A percentile compares a stretch with the other conserved stretches of the same genome.
Evolutionary conservation across 225 moss, liverwort and hornwort species (phyloP).

Genomic region (Bryum argenteum): DNA sequence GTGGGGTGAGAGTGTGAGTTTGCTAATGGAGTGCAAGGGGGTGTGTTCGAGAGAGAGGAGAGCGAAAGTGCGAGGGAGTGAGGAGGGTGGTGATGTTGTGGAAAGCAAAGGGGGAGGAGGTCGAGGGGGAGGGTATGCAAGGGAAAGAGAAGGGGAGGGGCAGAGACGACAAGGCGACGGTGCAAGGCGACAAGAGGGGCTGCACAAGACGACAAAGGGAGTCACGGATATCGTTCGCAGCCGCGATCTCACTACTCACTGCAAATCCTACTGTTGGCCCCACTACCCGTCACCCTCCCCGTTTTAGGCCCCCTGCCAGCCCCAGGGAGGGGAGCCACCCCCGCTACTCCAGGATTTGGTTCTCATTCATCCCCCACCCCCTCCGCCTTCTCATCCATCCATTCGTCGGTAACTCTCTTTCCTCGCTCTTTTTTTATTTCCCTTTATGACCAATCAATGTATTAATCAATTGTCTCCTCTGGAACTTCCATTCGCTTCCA

Average conservation of each 20-base stretch:
- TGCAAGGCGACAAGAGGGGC: constrained; percentile 13
- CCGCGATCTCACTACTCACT: constrained; percentile 32
- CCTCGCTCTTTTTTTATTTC: too few relatives aligned
- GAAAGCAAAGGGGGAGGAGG: background rate
- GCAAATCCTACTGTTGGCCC: constrained; percentile 30
- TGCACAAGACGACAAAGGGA: constrained; percentile 35
- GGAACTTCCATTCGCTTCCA: too few relatives aligned
- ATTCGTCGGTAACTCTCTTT: background rate
- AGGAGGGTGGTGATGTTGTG: background rate
- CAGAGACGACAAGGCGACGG: constrained; percentile 27
- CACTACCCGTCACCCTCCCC: constrained; percentile 21
- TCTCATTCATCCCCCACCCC: constrained; percentile 3
- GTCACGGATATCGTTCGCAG: constrained; percentile 30
- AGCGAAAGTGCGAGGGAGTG: too few relatives aligned
- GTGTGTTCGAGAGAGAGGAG: too few relatives aligned
- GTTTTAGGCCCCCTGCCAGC: background rate
- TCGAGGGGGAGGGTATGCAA: background rate
- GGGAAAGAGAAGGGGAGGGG: background rate
- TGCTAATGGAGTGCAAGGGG: too few relatives aligned
- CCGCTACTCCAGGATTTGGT: constrained; percentile 18
- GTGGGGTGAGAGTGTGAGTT: too few relatives aligned
- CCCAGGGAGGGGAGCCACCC: background rate
- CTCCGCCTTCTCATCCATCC: background rate
- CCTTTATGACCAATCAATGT: too few relatives aligned
- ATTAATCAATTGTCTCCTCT: too few relatives aligned